Percentiles rank a stretch among this genome's conserved stretches.
phyloP scores from a whole-genome alignment of 257 asterid species.

The Datura wrightii region DNA sequence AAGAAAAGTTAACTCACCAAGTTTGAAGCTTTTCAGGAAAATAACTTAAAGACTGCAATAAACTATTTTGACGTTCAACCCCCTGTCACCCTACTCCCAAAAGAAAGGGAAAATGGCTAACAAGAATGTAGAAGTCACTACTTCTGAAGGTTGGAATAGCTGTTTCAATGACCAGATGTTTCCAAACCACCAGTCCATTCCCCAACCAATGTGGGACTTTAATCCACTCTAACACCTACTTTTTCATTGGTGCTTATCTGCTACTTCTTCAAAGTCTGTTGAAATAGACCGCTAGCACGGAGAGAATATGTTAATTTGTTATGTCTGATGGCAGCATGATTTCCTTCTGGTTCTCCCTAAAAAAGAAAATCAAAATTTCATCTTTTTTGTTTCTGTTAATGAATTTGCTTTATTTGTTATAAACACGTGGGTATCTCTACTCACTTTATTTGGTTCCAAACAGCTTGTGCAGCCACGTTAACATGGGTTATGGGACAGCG shows the following conservation, averaged over 20 bases:
- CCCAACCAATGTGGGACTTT: no score
- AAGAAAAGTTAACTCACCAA: not conserved
- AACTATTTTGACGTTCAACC: not conserved
- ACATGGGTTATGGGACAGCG: slow-evolving; percentile 88
- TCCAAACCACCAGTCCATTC: no score
- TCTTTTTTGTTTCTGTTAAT: not conserved
- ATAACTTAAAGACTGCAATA: not conserved
- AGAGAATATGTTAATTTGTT: not conserved
- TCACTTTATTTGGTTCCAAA: slow-evolving; percentile 31
- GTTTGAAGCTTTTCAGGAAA: no score
- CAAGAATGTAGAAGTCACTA: no score
- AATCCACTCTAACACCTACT: not conserved
- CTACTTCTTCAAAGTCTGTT: not conserved
- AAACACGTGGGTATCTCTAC: not conserved
- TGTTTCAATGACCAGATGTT: not conserved
- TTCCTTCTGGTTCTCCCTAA: not conserved
- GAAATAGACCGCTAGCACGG: not conserved
- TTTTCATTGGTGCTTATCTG: slow-evolving; percentile 10
- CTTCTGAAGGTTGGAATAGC: not conserved
- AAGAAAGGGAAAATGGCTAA: no score
- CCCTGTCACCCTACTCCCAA: no score
- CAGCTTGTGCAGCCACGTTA: slow-evolving; percentile 72
- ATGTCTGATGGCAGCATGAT: not conserved
- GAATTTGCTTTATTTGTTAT: not conserved
- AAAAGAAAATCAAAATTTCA: not conserved